Evolutionary conservation across 2,329 filamentous ascomycete genomes (phyloP).

Genomic region (Ophiocordyceps camponoti-leonardi): DNA sequence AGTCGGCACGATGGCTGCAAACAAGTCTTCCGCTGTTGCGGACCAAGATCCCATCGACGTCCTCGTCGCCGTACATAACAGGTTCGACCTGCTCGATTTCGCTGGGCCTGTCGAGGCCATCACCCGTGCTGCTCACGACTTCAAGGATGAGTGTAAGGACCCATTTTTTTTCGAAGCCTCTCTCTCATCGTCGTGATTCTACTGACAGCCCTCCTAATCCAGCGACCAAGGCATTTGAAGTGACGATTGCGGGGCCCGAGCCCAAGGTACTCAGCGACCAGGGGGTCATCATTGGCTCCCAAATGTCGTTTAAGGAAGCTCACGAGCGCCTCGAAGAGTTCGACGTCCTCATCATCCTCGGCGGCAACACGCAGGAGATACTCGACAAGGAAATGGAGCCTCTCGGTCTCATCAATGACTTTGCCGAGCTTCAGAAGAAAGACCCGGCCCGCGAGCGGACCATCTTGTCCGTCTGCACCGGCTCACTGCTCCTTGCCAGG

Average conservation of each 20-base stretch:
- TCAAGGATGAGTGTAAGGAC: constrained; percentile 32
- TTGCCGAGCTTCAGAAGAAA: constrained; percentile 62
- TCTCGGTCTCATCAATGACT: constrained; percentile 56
- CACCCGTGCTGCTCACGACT: constrained; percentile 31
- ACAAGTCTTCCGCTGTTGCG: constrained; percentile 39
- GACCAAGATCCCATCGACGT: constrained; percentile 41
- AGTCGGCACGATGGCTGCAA: constrained; percentile 32
- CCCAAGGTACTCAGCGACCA: constrained; percentile 38
- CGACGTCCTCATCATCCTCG: constrained; percentile 63
- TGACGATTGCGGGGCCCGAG: constrained; percentile 36
- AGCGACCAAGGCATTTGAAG: constrained; percentile 41
- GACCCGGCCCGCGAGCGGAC: constrained; percentile 69
- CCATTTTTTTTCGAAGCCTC: neutral
- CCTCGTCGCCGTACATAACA: constrained; percentile 41
- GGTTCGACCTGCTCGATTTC: constrained; percentile 43
- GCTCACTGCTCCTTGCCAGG: constrained; percentile 59
- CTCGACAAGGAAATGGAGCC: constrained; percentile 53
- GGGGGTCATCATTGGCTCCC: constrained; percentile 53
- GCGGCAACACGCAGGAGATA: constrained; percentile 47
- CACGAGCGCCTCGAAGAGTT: constrained; percentile 57
- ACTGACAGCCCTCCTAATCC: neutral
- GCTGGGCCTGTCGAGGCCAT: constrained; percentile 37
- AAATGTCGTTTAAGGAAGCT: constrained; percentile 66
- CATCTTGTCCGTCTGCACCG: constrained; percentile 64
- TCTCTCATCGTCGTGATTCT: neutral